Conservation (phyloP, 2,329 filamentous ascomycete species). For the Cryphonectria carpinicola region DNA sequence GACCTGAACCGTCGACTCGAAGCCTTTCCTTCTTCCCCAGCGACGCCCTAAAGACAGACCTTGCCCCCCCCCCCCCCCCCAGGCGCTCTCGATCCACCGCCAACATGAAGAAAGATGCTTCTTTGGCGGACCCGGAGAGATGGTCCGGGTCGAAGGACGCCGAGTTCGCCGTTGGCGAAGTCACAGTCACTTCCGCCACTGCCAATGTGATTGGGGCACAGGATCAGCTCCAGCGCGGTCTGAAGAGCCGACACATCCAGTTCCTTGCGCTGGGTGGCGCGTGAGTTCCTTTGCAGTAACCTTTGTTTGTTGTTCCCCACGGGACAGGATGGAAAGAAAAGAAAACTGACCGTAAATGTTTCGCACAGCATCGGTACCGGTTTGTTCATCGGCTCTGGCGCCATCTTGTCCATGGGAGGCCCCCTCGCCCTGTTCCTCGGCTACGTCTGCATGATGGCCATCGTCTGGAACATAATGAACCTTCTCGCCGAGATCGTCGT, state of each 20-base stretch:
- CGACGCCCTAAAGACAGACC: not conserved
- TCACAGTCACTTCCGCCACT: slow-evolving; percentile 21
- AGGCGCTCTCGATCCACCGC: not conserved
- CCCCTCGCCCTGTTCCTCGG: slow-evolving; percentile 70
- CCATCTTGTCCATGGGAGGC: slow-evolving; percentile 64
- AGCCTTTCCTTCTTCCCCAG: not conserved
- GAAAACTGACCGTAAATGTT: not conserved
- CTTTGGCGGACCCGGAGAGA: slow-evolving; percentile 1
- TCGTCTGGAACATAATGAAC: slow-evolving; percentile 78
- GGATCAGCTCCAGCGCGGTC: slow-evolving; percentile 29
- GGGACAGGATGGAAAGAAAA: not conserved
- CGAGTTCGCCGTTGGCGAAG: slow-evolving; percentile 17
- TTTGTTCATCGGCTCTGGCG: slow-evolving; percentile 70
- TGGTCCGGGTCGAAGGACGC: slow-evolving; percentile 24
- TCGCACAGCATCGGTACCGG: slow-evolving; percentile 71
- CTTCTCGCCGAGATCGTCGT: slow-evolving; percentile 74
- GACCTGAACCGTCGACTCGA: not conserved
- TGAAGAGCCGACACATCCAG: slow-evolving; percentile 30
- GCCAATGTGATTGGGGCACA: slow-evolving; percentile 24
- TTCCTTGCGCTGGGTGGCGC: slow-evolving; percentile 29
- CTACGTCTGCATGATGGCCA: slow-evolving; percentile 69
- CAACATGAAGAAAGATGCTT: slow-evolving; percentile 23
- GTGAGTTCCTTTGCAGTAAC: slow-evolving; percentile 7
- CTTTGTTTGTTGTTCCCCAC: not conserved
- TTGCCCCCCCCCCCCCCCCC: not conserved